Base-by-base conservation (phyloP, 1,139 yeast species). In the Pichia kudriavzevii region DNA sequence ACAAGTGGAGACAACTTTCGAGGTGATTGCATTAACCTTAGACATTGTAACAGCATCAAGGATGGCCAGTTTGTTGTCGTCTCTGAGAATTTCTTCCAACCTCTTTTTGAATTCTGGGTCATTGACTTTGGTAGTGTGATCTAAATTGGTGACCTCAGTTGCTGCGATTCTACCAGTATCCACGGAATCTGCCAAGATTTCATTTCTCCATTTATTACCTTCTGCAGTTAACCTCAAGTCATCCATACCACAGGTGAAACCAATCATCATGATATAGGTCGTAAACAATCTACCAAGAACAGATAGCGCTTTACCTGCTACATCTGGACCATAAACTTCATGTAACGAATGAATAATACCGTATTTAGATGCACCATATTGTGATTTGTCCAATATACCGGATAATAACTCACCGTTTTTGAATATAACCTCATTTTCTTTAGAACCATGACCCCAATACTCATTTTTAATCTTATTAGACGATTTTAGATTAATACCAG, bases 161-260 rank as follows among this genome's bases (percentile, higher is more conserved):
- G 98, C 98, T 22, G 97, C 96, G 48, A 72, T 71, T 59, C 93
- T 73, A 53, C 98, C 98, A 41, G 77, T 79, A 51, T 82, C 93
- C 37, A 70, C 72, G 16, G 94, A 79, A 46, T 78, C 76, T 47
- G 72, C 66, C 58, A 93, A 69, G 44, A 91, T 82, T 35, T 85
- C 93, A 15, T 65, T 64, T 68, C 99, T 78, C 94, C 94, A 80
- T 41, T 67, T 56, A 58, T 93, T 88, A 57, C 99, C 99, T 50
- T 85, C 94, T 6, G 63, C 75, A 17, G 97, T 91, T 49, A 93
- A 72, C 58, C 95, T 77, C 59, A 93, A 71, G 63, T 93, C 99
- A 58, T 93, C 99, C 98, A 93, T 93, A 72, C 99, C 98, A 77
- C 99, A 93, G 8, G 98, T 91, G 56, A 93, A 83, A 2, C 95